Conservation (phyloP, 345 rosid species). For the Gynandropsis gynandra region DNA sequence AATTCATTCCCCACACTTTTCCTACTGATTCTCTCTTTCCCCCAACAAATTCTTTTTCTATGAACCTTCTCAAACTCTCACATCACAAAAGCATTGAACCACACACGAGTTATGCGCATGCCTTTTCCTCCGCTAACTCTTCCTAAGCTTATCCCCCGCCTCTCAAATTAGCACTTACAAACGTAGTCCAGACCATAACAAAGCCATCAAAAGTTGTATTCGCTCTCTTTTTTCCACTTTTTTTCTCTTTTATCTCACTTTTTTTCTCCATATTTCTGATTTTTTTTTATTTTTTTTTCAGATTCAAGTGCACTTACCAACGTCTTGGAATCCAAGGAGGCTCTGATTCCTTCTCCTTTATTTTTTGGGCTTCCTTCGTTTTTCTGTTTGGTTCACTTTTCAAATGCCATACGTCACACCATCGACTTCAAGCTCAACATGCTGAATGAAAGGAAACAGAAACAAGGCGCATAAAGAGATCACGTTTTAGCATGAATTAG, state of each 20-base stretch:
- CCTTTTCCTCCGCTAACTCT: background rate
- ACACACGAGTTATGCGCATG: no score
- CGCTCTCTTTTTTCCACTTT: background rate
- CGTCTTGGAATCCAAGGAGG: conserved; percentile 10
- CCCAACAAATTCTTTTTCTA: no score
- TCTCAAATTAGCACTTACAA: conserved; percentile 8
- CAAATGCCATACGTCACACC: conserved; percentile 31
- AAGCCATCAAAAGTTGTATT: conserved; percentile 4
- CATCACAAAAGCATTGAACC: no score
- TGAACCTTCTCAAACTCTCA: no score
- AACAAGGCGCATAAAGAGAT: conserved; percentile 18
- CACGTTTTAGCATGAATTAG: conserved; percentile 23
- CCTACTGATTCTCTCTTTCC: no score
- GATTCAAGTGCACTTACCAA: conserved; percentile 25
- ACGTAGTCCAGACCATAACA: conserved; percentile 10
- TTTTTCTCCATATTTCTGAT: background rate
- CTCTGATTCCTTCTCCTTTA: conserved; percentile 18
- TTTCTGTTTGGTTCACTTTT: conserved; percentile 15
- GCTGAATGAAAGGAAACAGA: conserved; percentile 16
- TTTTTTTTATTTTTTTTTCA: conserved; percentile 8
- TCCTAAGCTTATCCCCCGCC: conserved; percentile 3
- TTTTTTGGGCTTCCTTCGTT: conserved; percentile 4
- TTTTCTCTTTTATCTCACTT: background rate
- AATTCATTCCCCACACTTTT: no score
- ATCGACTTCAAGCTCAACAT: conserved; percentile 31